Evolutionary conservation across 345 rosid genomes (phyloP).

Genomic region (Raphanus raphanistrum): DNA sequence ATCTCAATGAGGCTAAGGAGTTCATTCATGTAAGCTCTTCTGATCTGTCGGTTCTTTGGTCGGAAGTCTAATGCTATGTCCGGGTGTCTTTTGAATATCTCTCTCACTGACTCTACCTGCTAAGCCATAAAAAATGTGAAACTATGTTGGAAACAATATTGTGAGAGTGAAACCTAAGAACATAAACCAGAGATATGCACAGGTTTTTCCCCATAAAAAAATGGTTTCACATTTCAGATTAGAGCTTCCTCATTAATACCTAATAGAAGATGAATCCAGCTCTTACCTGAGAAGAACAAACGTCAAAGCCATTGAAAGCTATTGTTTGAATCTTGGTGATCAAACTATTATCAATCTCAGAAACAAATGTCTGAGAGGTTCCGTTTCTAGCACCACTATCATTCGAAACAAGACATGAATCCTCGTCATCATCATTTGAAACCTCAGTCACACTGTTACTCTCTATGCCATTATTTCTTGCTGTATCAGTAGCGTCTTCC

Average conservation of each 20-base stretch:
- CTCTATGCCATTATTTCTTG: neutral
- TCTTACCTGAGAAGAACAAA: neutral
- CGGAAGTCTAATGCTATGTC: constrained; percentile 18
- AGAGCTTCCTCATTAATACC: too few relatives aligned
- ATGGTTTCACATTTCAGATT: too few relatives aligned
- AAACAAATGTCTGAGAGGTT: too few relatives aligned
- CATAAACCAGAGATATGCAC: neutral
- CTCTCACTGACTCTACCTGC: constrained; percentile 3
- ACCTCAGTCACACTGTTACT: neutral
- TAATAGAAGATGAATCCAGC: too few relatives aligned
- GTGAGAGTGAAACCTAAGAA: too few relatives aligned
- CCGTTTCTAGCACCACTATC: too few relatives aligned
- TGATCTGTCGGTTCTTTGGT: constrained; percentile 8
- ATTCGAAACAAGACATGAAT: too few relatives aligned
- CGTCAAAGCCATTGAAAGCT: constrained; percentile 17
- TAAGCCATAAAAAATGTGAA: neutral
- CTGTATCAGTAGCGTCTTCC: neutral
- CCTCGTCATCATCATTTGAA: too few relatives aligned
- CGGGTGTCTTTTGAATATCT: constrained; percentile 21
- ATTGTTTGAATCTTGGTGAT: neutral
- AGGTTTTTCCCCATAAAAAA: too few relatives aligned
- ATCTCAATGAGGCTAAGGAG: constrained; percentile 16
- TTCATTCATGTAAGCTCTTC: constrained; percentile 13
- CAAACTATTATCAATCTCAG: neutral
- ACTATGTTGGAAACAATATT: neutral